These are phyloP conservation scores for Rhodotorula sp. DNA, from an alignment of 1,284 basidiomycete genomes.

Conservation along the genomic window DNA sequence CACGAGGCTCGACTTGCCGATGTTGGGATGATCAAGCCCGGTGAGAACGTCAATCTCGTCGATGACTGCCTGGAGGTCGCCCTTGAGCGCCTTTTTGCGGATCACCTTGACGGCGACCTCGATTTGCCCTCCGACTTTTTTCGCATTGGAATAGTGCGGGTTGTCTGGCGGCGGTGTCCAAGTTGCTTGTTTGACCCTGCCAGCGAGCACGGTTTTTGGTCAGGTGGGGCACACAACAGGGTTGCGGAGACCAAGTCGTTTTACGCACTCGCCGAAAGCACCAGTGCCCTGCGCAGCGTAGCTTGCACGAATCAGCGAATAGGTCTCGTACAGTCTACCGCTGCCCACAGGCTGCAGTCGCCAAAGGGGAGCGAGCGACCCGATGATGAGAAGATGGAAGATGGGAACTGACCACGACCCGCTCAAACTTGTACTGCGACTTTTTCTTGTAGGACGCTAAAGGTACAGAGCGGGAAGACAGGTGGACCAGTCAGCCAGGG, in stretches of 20 bases:
- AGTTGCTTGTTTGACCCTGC: constrained; percentile 36
- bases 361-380: neutral
- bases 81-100: constrained; percentile 37
- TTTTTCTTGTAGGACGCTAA: constrained; percentile 32
- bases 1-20: constrained; percentile 52
- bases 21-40: constrained; percentile 80
- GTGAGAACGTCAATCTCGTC: constrained; percentile 82
- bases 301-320: too few species aligned
- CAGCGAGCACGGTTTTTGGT: neutral
- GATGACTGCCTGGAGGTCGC: constrained; percentile 24
- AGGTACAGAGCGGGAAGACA: too few species aligned
- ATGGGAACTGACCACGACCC: constrained; percentile 34
- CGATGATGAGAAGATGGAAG: too few species aligned
- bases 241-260: neutral
- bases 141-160: constrained; percentile 10
- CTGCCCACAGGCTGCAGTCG: too few species aligned
- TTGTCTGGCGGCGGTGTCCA: constrained; percentile 26
- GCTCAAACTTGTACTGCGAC: constrained; percentile 32
- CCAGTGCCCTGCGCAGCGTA: constrained; percentile 16
- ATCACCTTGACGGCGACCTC: constrained; percentile 40
- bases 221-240: too few species aligned
- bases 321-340: too few species aligned
- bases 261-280: constrained; percentile 32
- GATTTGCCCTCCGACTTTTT: constrained; percentile 25
- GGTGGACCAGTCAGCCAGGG: too few species aligned